Base-by-base conservation (phyloP, 805 yeast species). In the Candida ipomoeae region DNA sequence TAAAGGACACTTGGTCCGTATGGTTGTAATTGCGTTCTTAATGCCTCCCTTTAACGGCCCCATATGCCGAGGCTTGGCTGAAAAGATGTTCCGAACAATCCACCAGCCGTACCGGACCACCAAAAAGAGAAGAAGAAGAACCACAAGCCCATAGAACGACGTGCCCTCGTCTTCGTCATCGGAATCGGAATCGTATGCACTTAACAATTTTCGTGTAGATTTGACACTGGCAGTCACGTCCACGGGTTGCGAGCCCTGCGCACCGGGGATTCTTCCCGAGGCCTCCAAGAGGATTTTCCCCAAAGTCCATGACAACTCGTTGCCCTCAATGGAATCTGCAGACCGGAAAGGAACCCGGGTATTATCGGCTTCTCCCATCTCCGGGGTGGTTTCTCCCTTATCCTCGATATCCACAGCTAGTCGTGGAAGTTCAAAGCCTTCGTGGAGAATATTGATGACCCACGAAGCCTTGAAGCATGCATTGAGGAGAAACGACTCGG, bases 401-500 rank as follows among this genome's bases (percentile, higher is more conserved):
- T 60, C 57, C 1, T 54, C 50, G 0, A 65, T 54, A 42, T 84
- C 89, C 44, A 82, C 58, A 5, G 79, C 89, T 3, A 81, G 68
- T 53, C 91, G 66, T 1, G 99, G 98, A 35, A 94, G 74, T 21
- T 84, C 88, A 63, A 92, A 92, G 0, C 99, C 99, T 57, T 91
- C 96, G 64, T 89, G 97, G 26, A 94, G 69, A 32, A 94, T 79
- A 61, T 87, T 90, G 36, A 90, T 75, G 2, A 94, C 90, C 98
- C 99, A 94, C 50, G 88, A 83, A 5, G 97, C 95, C 62, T 94
- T 94, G 73, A 94, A 94, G 64, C 99, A 94, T 2, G 96, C 88
- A 54, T 83, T 85, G 48, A 72, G 75, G 34, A 94, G 70, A 50
- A 80, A 76, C 36, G 55, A 62, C 11, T 71, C 68, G 0, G 84